Conservation (phyloP, 768 basidiomycete species). For the Pleurotus ostreatus region DNA sequence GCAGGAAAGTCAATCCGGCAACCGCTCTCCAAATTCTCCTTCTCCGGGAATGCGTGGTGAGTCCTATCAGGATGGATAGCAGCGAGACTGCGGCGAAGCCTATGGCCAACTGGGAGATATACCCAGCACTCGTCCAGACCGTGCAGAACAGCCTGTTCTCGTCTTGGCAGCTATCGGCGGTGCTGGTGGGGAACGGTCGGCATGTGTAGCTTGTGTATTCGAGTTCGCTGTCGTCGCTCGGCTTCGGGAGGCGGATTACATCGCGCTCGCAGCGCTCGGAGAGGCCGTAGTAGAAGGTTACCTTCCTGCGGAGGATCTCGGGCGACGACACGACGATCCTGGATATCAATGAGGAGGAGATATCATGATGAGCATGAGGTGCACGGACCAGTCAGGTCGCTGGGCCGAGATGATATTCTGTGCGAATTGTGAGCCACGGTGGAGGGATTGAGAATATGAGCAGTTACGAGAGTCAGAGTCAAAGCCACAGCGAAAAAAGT, state of each 20-base stretch:
- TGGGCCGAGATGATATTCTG: slow-evolving; percentile 56
- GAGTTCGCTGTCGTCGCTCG: slow-evolving; percentile 36
- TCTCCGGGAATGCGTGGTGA: slow-evolving; percentile 69
- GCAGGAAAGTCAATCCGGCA: slow-evolving; percentile 57
- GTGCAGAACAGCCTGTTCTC: slow-evolving; percentile 60
- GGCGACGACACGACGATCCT: slow-evolving; percentile 43
- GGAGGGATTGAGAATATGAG: background rate
- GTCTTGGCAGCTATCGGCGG: slow-evolving; percentile 41
- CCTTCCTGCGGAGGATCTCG: slow-evolving; percentile 41
- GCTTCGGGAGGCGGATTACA: slow-evolving; percentile 42
- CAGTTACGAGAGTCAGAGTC: slow-evolving; percentile 46
- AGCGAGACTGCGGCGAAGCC: slow-evolving; percentile 62
- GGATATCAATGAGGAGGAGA: background rate
- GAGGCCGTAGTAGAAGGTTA: slow-evolving; percentile 59
- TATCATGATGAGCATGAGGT: background rate
- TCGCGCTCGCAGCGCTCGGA: slow-evolving; percentile 51
- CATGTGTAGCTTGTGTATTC: slow-evolving; percentile 58
- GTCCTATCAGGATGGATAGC: slow-evolving; percentile 57
- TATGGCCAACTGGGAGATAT: slow-evolving; percentile 57
- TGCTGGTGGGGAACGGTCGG: slow-evolving; percentile 58
- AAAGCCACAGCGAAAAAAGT: slow-evolving; percentile 54
- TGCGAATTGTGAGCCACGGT: background rate
- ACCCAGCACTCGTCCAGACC: slow-evolving; percentile 68
- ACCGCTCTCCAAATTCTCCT: slow-evolving; percentile 76
- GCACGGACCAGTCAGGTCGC: slow-evolving; percentile 61